These are phyloP conservation scores for Cercospora berteroae DNA, from an alignment of 2,329 filamentous ascomycete species.

Conservation along the genomic window DNA sequence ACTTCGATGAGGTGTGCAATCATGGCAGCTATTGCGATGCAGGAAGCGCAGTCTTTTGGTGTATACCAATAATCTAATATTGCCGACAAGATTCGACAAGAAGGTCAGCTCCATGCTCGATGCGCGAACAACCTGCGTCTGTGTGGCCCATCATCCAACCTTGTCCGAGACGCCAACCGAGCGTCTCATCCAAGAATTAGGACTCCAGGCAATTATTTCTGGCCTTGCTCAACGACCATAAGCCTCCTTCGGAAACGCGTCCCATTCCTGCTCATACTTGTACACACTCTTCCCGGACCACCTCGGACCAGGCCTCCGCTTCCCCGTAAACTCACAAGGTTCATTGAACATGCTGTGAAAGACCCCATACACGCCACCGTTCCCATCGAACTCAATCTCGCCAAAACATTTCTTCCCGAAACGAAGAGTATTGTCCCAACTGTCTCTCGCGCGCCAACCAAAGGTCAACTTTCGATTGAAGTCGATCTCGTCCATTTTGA, in stretches of 20 bases:
- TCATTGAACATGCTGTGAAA: constrained; percentile 34
- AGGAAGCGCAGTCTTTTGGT: background rate
- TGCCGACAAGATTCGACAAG: background rate
- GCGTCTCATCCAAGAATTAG: background rate
- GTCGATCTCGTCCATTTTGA: constrained; percentile 40
- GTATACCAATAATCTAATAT: background rate
- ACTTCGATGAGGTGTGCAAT: too few species aligned
- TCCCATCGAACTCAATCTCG: constrained; percentile 33
- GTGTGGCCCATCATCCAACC: background rate
- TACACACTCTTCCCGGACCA: constrained; percentile 26
- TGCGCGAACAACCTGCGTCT: background rate
- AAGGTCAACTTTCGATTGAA: constrained; percentile 22
- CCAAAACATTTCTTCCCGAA: constrained; percentile 40
- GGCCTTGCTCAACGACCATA: constrained; percentile 27
- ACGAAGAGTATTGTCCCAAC: constrained; percentile 25
- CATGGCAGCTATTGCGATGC: background rate
- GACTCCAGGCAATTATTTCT: background rate
- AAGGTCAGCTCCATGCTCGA: background rate
- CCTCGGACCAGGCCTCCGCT: constrained; percentile 25
- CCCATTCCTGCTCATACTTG: constrained; percentile 34
- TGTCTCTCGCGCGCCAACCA: constrained; percentile 38
- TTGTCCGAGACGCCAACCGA: too few species aligned
- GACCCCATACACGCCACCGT: constrained; percentile 23
- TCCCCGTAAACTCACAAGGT: constrained; percentile 33
- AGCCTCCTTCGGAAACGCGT: constrained; percentile 29